Percentiles rank a stretch among this genome's conserved stretches.
Conservation (phyloP, 83 land plant genomes). For the Isoetes engelmannii region DNA sequence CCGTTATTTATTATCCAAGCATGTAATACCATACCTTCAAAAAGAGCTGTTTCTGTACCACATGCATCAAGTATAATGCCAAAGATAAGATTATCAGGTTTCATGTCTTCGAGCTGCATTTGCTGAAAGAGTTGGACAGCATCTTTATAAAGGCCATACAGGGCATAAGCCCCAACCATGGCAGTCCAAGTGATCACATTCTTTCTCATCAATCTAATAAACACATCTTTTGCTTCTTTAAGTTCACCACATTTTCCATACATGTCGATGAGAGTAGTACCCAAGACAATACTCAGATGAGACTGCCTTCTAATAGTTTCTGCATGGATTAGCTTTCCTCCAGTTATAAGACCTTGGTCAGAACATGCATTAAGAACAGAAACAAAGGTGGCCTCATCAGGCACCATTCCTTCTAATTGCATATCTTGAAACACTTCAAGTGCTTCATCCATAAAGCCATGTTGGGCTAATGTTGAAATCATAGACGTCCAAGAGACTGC, state of each 20-base stretch:
- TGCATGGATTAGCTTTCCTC: too few relatives aligned
- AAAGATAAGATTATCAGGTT: conserved; percentile 8
- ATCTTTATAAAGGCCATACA: neutral
- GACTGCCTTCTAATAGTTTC: neutral
- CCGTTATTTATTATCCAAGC: neutral
- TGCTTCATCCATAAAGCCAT: too few relatives aligned
- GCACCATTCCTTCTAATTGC: too few relatives aligned
- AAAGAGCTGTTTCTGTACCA: neutral
- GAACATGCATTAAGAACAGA: too few relatives aligned
- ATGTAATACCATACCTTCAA: neutral
- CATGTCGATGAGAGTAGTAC: conserved; percentile 17
- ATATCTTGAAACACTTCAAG: too few relatives aligned
- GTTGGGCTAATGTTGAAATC: too few relatives aligned
- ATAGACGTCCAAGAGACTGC: too few relatives aligned
- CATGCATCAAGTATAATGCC: conserved; percentile 1
- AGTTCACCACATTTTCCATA: conserved; percentile 27
- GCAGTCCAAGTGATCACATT: too few relatives aligned
- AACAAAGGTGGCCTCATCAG: too few relatives aligned
- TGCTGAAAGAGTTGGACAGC: conserved; percentile 4
- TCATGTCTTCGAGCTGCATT: conserved; percentile 1
- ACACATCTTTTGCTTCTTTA: conserved; percentile 26
- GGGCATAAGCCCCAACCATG: neutral
- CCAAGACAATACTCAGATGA: neutral
- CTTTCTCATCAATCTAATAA: conserved; percentile 29
- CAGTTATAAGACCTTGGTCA: too few relatives aligned